Evolutionary conservation across 2,329 filamentous ascomycete genomes (phyloP), one percentile per base, ranked within the genome.

Genomic region (Xylariaceae sp.): DNA sequence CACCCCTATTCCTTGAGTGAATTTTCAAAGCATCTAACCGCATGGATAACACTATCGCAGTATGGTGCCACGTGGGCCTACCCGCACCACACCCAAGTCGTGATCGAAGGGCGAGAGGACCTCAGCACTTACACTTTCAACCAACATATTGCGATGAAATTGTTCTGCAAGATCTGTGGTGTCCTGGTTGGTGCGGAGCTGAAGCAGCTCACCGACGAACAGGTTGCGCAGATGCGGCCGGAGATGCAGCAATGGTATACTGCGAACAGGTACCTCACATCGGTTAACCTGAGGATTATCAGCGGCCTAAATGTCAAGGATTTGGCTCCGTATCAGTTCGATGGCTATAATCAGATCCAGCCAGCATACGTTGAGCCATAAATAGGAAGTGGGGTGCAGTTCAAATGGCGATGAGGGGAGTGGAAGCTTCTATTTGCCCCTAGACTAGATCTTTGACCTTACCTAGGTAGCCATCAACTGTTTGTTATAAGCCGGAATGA

Each of bases 81-180:
- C 61, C 72, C 73, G 6, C 54, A 55, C 2, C 59, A 58, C 3
- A 65, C 70, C 10, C 70, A 76, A 46, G 67, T 77, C n/a, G 67
- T 66, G 10, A 58, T 80, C 44, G 58, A 74, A 26, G 65, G 75
- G 62, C 53, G 61, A 53, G 71, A 74, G 22, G 71, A 76, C 55
- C 66, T 78, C 5, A 61, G 58, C 3, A 57, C 56, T 2, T 79
- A 79, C 63, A 9, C 48, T 7, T 76, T 77, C 57, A 63, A 55
- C 19, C 49, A 51, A 21, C 56, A 58, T 1, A 16, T 71, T 3
- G 60, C 68, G 40, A 56, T 52, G 54, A 80, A 79, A 69, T 63
- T 63, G 1, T 80, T 80, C 56, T 81, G 78, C 69, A 72, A 71
- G 59, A 70, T 51, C 10, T 81, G 78, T 59, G 77, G 76, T 53